Base-by-base conservation (phyloP, 1,139 yeast species). In the Zygotorulaspora mrakii region DNA sequence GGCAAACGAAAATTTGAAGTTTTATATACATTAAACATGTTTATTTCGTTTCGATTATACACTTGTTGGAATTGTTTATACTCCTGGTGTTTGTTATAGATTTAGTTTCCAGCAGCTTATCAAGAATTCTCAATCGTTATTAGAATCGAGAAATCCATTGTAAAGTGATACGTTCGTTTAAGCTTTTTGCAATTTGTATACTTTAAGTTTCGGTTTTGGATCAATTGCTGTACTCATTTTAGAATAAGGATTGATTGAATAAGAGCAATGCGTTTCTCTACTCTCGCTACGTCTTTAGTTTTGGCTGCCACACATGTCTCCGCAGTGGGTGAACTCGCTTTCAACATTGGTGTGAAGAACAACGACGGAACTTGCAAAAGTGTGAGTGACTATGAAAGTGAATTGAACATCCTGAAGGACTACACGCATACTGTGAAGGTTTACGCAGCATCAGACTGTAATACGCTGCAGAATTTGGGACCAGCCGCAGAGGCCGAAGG, bases 371-470 rank as follows among this genome's bases (percentile, higher is more conserved):
- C 74, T 59, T 86, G 95, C 73, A 88, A 87, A 67, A 57, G 74
- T 40, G 70, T 83, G 36, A 62, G 67, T 10, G 94, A 86, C 58
- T 88, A 78, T 67, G 72, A 70, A 47, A 55, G 67, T 21, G 95
- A 86, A 62, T 72, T 88, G 51, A 65, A 68, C 12, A 65, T 70
- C 35, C 67, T 88, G 57, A 67, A 74, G 39, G 52, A 69, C 23
- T 76, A 82, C 66, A 66, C 89, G 35, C 67, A 68, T 48, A 74
- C 74, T 44, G 76, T 87, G 55, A 84, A 87, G 67, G 82, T 89
- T 32, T 88, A 85, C 60, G 88, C 96, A 32, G 84, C 82, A 39
- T 79, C 91, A 14, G 94, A 85, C 65, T 87, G 96, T 72, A 80
- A 85, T 73, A 82, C 95, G 44, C 73, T 89, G 61, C 76, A 82